Percentiles rank a stretch among this genome's conserved stretches.
These are phyloP conservation scores for Diaporthe caulivora DNA, from an alignment of 2,329 filamentous ascomycete genomes.

Conservation along the genomic window DNA sequence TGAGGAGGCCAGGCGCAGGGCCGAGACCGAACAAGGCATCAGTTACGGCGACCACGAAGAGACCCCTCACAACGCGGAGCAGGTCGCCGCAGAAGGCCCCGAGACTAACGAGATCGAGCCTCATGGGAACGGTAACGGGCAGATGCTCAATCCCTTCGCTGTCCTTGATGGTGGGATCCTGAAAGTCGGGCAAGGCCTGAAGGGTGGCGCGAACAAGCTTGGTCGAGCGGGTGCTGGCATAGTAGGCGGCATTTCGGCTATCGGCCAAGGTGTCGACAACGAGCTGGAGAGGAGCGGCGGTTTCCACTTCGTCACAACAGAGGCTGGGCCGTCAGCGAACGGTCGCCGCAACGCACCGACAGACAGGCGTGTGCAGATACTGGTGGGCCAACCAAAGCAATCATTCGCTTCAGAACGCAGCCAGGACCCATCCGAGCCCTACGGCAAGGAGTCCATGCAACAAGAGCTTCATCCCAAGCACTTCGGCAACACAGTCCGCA, in stretches of 20 bases:
- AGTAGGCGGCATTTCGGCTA: conserved; percentile 58
- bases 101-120: conserved; percentile 42
- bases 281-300: conserved; percentile 69
- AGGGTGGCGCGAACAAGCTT: conserved; percentile 57
- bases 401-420: conserved; percentile 50
- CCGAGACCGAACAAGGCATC: conserved; percentile 61
- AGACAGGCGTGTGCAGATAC: conserved; percentile 47
- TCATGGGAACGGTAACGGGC: conserved; percentile 43
- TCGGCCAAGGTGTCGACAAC: conserved; percentile 63
- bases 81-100: conserved; percentile 53
- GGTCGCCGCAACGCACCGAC: conserved; percentile 40
- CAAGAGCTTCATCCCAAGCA: conserved; percentile 49
- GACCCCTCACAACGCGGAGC: conserved; percentile 64
- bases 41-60: conserved; percentile 66
- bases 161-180: conserved; percentile 52
- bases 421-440: conserved; percentile 53
- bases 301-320: conserved; percentile 54
- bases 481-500: conserved; percentile 66
- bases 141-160: conserved; percentile 18
- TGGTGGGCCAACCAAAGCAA: conserved; percentile 49
- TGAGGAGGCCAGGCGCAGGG: conserved; percentile 62
- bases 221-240: conserved; percentile 59
- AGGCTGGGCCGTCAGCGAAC: conserved; percentile 42
- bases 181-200: conserved; percentile 65
- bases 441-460: conserved; percentile 52